Conservation (phyloP, 1,284 basidiomycete genomes). For the Violaceomyces palustris region DNA sequence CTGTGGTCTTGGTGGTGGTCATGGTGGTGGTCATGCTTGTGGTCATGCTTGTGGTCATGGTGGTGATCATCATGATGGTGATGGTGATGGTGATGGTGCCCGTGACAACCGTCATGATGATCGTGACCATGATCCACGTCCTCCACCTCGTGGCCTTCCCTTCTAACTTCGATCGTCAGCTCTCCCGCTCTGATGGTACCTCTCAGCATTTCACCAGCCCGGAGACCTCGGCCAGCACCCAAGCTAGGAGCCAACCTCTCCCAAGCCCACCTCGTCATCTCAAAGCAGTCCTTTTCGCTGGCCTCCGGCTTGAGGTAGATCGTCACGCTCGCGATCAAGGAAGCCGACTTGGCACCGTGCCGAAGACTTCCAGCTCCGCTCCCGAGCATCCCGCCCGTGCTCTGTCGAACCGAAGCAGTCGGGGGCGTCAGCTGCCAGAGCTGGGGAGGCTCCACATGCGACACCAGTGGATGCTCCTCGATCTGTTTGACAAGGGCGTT, state of each 20-base stretch:
- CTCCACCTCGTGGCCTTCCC: slow-evolving; percentile 34
- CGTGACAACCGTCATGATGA: slow-evolving; percentile 5
- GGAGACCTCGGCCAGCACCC: slow-evolving; percentile 32
- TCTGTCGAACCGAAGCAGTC: slow-evolving; percentile 23
- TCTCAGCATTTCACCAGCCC: slow-evolving; percentile 40
- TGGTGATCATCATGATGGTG: slow-evolving; percentile 6
- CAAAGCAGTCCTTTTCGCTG: slow-evolving; percentile 32
- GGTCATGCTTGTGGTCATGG: slow-evolving; percentile 11
- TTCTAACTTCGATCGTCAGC: slow-evolving; percentile 36
- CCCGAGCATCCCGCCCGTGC: slow-evolving; percentile 17
- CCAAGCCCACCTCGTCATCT: slow-evolving; percentile 47
- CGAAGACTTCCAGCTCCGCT: slow-evolving; percentile 7
- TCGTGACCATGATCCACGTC: slow-evolving; percentile 5
- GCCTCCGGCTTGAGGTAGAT: slow-evolving; percentile 34
- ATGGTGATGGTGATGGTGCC: slow-evolving; percentile 17
- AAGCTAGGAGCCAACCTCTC: slow-evolving; percentile 39
- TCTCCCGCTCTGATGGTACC: slow-evolving; percentile 44
- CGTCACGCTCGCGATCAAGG: slow-evolving; percentile 40
- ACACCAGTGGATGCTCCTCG: slow-evolving; percentile 41
- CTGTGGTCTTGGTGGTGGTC: slow-evolving; percentile 10
- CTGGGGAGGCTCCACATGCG: slow-evolving; percentile 32
- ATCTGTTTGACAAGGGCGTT: slow-evolving; percentile 5
- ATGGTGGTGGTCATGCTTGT: slow-evolving; percentile 15
- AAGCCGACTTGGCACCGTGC: slow-evolving; percentile 34
- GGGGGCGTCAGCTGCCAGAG: slow-evolving; percentile 50